Conservation (phyloP, 768 basidiomycete genomes). For the Glaciozyma martinii region DNA sequence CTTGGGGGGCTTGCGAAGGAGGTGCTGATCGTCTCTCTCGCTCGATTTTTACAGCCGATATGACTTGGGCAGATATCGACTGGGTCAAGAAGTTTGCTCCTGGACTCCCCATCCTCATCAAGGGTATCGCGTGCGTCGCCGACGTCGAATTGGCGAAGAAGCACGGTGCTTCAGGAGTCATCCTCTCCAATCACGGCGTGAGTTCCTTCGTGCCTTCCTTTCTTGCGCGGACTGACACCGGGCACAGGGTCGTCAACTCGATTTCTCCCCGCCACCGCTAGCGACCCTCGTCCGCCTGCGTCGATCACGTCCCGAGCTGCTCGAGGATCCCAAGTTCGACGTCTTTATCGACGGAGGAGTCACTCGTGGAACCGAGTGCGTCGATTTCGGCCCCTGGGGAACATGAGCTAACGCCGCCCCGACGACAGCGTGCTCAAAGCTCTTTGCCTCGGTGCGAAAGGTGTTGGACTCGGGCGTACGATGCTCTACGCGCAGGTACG, state of each 20-base stretch:
- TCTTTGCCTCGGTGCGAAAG: conserved; percentile 57
- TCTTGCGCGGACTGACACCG: background rate
- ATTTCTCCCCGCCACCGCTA: conserved; percentile 68
- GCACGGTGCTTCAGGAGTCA: conserved; percentile 12
- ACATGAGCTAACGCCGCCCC: conserved; percentile 37
- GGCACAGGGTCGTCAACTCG: conserved; percentile 54
- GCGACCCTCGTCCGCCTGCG: conserved; percentile 47
- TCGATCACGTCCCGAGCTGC: conserved; percentile 40
- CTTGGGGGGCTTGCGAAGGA: background rate
- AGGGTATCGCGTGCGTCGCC: conserved; percentile 19
- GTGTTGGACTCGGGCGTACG: conserved; percentile 72
- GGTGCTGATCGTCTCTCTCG: background rate
- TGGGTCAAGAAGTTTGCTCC: conserved; percentile 12
- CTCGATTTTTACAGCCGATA: background rate
- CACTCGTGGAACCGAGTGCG: conserved; percentile 44
- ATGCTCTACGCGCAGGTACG: conserved; percentile 61
- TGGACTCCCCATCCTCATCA: conserved; percentile 16
- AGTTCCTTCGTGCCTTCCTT: background rate
- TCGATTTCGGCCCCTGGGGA: background rate
- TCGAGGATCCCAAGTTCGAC: conserved; percentile 39
- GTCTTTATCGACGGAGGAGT: conserved; percentile 47
- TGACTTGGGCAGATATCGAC: conserved; percentile 9
- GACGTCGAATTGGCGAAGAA: conserved; percentile 19
- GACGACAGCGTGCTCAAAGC: conserved; percentile 39
- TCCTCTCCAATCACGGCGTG: conserved; percentile 34